Evolutionary conservation across 2,329 filamentous ascomycete genomes (phyloP).

Genomic region (Sarocladium oryzae): DNA sequence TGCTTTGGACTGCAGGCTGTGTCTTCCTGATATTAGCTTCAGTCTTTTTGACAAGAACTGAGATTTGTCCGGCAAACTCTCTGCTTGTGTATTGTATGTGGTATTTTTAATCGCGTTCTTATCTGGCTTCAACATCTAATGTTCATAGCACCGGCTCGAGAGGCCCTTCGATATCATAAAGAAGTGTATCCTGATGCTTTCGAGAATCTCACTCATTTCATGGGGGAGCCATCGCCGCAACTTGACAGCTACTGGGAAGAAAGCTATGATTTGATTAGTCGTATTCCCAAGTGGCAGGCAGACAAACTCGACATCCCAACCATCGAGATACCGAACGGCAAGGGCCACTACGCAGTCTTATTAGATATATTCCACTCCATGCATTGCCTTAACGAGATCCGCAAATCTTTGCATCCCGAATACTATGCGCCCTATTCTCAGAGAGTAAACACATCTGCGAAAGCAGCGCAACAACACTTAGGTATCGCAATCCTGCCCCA

Average conservation of each 20-base stretch:
- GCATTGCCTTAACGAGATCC: conserved; percentile 4
- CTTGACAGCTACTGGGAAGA: not conserved
- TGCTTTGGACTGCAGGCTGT: no score
- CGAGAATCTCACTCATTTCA: not conserved
- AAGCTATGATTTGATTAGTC: not conserved
- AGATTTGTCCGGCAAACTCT: not conserved
- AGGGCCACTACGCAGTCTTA: not conserved
- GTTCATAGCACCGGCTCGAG: conserved; percentile 1
- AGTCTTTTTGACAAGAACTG: not conserved
- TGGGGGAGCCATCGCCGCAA: not conserved
- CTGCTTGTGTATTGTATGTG: not conserved
- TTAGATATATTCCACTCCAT: conserved; percentile 1
- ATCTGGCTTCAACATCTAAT: not conserved
- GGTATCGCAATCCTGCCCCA: not conserved
- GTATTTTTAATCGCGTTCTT: not conserved
- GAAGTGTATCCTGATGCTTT: not conserved
- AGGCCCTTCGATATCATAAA: not conserved
- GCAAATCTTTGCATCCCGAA: not conserved
- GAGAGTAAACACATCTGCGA: not conserved
- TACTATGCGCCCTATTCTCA: not conserved
- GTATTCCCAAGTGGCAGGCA: not conserved
- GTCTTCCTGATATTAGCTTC: not conserved
- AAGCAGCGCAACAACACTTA: not conserved
- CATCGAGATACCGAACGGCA: not conserved
- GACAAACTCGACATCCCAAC: not conserved